phyloP scores from a whole-genome alignment of 139 green algal genomes.

The Coelastrella sp. region DNA sequence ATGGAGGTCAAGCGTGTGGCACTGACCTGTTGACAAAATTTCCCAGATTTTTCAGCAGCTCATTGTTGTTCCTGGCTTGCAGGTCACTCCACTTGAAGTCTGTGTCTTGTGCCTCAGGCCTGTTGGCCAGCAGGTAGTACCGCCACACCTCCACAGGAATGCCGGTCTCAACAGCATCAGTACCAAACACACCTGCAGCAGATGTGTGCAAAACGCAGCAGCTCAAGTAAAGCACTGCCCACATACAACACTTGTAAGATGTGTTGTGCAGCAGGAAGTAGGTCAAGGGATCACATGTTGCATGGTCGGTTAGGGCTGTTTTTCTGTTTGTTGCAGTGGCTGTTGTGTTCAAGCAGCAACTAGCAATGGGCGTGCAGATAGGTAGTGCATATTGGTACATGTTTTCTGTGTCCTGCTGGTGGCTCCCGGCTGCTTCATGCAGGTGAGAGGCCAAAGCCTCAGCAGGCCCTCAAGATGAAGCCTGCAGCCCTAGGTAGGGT shows the following conservation, averaged over 20 bases:
- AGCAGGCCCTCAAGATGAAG: no score
- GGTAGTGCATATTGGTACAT: no score
- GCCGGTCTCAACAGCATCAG: conserved; percentile 89
- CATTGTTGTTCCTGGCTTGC: conserved; percentile 86
- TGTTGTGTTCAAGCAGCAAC: no score
- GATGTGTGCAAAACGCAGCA: neutral
- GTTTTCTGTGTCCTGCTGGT: no score
- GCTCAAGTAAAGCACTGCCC: no score
- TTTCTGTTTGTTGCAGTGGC: no score
- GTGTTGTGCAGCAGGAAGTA: neutral
- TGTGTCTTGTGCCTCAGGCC: conserved; percentile 82
- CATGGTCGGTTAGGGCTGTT: no score
- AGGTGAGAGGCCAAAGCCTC: no score
- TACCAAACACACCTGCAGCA: conserved; percentile 93
- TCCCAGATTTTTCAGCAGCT: conserved; percentile 97
- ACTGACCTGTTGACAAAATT: conserved; percentile 81
- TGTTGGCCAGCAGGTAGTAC: conserved; percentile 95
- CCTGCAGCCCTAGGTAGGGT: neutral
- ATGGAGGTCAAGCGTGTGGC: neutral
- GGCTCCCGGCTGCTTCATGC: no score
- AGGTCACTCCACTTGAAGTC: conserved; percentile 97
- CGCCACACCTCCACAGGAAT: conserved; percentile 91
- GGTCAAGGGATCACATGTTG: no score
- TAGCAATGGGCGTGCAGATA: no score
- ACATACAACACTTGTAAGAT: neutral